Conservation (phyloP, 2,329 filamentous ascomycete genomes). For the Lachnellula hyalina region DNA sequence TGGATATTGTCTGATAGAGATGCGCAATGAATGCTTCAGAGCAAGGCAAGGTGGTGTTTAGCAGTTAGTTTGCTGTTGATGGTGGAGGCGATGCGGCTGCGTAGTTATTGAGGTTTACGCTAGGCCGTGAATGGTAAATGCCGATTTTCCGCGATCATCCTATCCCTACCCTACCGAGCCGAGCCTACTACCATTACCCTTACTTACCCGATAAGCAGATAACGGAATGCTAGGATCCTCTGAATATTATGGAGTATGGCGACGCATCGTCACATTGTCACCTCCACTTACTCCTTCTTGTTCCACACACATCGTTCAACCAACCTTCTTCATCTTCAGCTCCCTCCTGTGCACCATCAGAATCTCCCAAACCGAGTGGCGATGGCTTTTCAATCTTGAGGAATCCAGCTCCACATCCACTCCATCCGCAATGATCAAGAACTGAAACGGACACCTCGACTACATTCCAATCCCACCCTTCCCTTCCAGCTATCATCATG, state of each 20-base stretch:
- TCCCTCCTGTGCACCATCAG: background rate
- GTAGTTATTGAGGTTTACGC: too few relatives aligned
- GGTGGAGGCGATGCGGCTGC: background rate
- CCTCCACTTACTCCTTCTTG: too few relatives aligned
- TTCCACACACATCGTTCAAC: too few relatives aligned
- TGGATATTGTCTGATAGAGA: background rate
- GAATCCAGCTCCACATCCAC: background rate
- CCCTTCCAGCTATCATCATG: slow-evolving; percentile 33
- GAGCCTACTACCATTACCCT: too few relatives aligned
- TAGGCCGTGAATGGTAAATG: too few relatives aligned
- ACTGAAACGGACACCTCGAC: slow-evolving; percentile 8
- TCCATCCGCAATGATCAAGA: slow-evolving; percentile 13
- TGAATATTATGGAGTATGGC: too few relatives aligned
- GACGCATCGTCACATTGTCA: too few relatives aligned
- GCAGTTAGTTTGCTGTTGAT: background rate
- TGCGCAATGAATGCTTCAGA: background rate
- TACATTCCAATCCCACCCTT: background rate
- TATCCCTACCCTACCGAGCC: too few relatives aligned
- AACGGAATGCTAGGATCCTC: too few relatives aligned
- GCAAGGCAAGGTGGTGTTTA: too few relatives aligned
- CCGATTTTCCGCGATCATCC: too few relatives aligned
- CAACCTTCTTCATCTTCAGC: background rate
- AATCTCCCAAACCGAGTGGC: background rate
- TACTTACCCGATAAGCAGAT: too few relatives aligned
- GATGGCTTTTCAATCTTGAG: background rate